A percentile compares a stretch with the other conserved stretches of the same genome.
phyloP scores from a whole-genome alignment of 140 eudicot species.

The Oenanthe javanica region DNA sequence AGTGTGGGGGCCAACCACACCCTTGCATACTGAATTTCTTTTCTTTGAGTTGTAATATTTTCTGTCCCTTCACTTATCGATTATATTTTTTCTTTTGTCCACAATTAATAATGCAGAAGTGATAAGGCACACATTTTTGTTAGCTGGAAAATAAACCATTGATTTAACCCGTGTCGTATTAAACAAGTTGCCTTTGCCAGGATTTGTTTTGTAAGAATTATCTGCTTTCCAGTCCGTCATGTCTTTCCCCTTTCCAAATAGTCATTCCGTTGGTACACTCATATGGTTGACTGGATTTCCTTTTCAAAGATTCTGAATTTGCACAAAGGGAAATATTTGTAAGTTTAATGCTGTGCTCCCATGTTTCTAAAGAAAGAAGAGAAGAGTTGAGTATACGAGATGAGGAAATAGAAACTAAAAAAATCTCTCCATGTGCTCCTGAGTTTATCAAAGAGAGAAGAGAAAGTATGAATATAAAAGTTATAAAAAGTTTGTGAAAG shows the following conservation, averaged over 20 bases:
- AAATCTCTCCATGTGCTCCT: too few species aligned
- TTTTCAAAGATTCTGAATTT: background rate
- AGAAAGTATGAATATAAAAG: background rate
- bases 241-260: background rate
- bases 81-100: background rate
- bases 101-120: background rate
- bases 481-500: too few species aligned
- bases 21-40: background rate
- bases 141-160: background rate
- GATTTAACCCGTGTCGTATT: background rate
- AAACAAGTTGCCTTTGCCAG: background rate
- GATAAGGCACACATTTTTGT: background rate
- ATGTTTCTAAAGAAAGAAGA: background rate
- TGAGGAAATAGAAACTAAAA: background rate
- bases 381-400: background rate
- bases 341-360: background rate
- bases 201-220: background rate
- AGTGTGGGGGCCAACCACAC: background rate
- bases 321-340: background rate
- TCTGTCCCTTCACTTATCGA: background rate
- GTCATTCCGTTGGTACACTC: background rate
- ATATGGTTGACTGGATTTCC: background rate
- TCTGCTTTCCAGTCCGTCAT: background rate
- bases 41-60: background rate
- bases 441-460: background rate